phyloP scores from a whole-genome alignment of 192 early-diverging fungal species.

The Podochytrium sp. region DNA sequence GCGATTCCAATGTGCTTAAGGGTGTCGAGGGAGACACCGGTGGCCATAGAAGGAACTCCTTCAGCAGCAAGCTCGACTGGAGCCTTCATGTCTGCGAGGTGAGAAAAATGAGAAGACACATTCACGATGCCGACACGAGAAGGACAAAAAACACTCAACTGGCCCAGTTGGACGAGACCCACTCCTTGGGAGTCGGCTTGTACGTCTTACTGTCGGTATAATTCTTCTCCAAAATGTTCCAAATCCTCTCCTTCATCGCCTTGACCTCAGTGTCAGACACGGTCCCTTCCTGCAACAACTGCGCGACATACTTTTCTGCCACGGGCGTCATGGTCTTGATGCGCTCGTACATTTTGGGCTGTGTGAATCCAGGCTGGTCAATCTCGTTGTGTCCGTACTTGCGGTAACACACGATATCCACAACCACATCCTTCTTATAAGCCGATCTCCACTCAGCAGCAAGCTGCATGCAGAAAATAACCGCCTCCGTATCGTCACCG shows the following conservation, averaged over 20 bases:
- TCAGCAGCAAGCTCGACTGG: conserved; percentile 74
- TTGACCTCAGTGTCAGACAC: conserved; percentile 83
- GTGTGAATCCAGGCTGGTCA: conserved; percentile 98
- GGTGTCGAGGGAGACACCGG: conserved; percentile 74
- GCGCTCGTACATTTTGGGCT: conserved; percentile 94
- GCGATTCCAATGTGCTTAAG: conserved; percentile 82
- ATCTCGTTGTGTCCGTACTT: conserved; percentile 99
- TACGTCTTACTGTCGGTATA: conserved; percentile 89
- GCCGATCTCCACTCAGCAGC: conserved; percentile 95
- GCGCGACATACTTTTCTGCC: conserved; percentile 81
- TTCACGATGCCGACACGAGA: not conserved
- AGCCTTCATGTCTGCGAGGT: conserved; percentile 72
- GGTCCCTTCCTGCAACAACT: conserved; percentile 83
- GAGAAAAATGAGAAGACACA: conserved; percentile 17
- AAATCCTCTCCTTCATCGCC: conserved; percentile 88
- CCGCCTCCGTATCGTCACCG: conserved; percentile 96
- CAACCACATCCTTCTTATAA: conserved; percentile 95
- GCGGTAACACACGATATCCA: conserved; percentile 97
- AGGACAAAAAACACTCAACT: conserved; percentile 45
- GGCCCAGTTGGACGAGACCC: conserved; percentile 93
- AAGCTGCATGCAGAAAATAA: conserved; percentile 91
- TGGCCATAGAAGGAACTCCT: conserved; percentile 68
- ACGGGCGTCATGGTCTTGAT: conserved; percentile 86
- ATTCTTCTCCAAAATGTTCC: conserved; percentile 91
- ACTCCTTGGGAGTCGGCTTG: conserved; percentile 87